A percentile compares a stretch with the other conserved stretches of the same genome.
Evolutionary conservation across 768 basidiomycete genomes (phyloP).

Genomic region (Mycena vitilis): DNA sequence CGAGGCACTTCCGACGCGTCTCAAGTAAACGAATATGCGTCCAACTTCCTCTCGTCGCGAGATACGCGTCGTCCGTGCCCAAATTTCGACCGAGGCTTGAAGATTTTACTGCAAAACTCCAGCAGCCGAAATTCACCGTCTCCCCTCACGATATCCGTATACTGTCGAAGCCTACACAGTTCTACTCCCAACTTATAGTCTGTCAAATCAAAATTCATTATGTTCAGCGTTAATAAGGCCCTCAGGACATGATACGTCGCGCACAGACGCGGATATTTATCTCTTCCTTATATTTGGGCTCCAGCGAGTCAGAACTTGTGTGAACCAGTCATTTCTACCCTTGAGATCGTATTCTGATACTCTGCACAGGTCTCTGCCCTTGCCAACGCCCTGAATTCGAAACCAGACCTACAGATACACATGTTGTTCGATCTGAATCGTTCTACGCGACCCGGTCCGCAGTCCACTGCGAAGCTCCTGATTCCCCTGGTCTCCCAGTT

Average conservation of each 20-base stretch:
- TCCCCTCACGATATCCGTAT: conserved; percentile 62
- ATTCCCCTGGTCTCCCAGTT: conserved; percentile 80
- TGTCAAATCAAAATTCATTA: conserved; percentile 37
- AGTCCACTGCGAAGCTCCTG: conserved; percentile 75
- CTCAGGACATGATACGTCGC: conserved; percentile 79
- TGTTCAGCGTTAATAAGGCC: conserved; percentile 3
- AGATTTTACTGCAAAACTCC: conserved; percentile 45
- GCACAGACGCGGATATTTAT: conserved; percentile 87
- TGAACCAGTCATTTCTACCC: conserved; percentile 42
- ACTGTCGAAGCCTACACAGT: conserved; percentile 67
- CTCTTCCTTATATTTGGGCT: conserved; percentile 90
- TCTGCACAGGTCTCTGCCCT: conserved; percentile 75
- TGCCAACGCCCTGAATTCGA: conserved; percentile 64
- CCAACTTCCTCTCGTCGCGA: too few relatives aligned
- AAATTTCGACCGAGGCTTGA: conserved; percentile 43
- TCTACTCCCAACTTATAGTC: conserved; percentile 68
- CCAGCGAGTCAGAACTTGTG: conserved; percentile 83
- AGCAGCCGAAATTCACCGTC: conserved; percentile 62
- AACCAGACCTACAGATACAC: conserved; percentile 72
- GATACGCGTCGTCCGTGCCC: conserved; percentile 18
- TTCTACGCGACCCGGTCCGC: conserved; percentile 77
- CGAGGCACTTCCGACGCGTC: conserved; percentile 21
- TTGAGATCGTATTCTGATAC: neutral
- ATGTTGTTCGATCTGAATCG: conserved; percentile 87
- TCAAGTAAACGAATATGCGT: neutral